phyloP scores from a whole-genome alignment of 257 asterid genomes.

The Solanum neorickii region DNA sequence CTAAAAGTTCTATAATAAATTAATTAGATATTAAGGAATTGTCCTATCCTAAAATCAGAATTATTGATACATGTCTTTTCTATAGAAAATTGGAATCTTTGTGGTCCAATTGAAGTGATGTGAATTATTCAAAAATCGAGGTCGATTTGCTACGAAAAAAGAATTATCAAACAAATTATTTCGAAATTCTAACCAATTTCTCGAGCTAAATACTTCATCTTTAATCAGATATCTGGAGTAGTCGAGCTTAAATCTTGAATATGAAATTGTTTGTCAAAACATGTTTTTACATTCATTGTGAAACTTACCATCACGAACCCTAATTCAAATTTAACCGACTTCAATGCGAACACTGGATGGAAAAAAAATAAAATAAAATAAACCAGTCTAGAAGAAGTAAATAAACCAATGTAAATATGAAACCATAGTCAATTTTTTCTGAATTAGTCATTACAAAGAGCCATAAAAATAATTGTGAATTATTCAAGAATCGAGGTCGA shows the following conservation, averaged over 20 bases:
- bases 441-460: not conserved
- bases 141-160: not conserved
- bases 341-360: rapidly evolving
- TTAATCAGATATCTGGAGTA: not conserved
- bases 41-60: not conserved
- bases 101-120: not conserved
- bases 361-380: not conserved
- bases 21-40: not conserved
- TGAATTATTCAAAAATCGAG: not conserved
- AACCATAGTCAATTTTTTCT: not conserved
- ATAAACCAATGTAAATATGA: not conserved
- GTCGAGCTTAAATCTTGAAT: not conserved
- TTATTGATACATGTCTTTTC: not conserved
- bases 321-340: not conserved
- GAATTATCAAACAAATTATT: not conserved
- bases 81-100: not conserved
- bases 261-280: not conserved
- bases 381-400: not conserved
- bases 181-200: not conserved
- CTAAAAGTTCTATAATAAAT: not conserved
- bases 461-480: too few species aligned
- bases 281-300: not conserved
- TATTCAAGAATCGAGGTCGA: too few species aligned
- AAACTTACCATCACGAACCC: not conserved
- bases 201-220: not conserved